Evolutionary conservation across 2,329 filamentous ascomycete species (phyloP).

Genomic region (Fusarium albidum): DNA sequence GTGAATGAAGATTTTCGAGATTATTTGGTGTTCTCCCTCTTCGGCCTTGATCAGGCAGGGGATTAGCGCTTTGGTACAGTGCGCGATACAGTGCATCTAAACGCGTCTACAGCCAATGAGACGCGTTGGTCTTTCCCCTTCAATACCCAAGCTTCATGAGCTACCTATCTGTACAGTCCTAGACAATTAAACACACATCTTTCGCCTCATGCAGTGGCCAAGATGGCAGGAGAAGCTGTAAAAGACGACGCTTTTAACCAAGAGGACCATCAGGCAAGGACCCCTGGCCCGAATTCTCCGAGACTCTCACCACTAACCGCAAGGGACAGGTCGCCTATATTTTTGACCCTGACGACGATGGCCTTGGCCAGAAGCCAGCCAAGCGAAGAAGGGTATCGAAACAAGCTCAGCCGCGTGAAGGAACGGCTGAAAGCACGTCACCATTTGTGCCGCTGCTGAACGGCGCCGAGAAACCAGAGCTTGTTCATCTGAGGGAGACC

Average conservation of each 20-base stretch:
- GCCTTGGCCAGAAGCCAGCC: slow-evolving; percentile 49
- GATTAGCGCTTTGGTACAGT: slow-evolving; percentile 25
- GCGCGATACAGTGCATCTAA: slow-evolving; percentile 17
- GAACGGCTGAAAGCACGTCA: slow-evolving; percentile 28
- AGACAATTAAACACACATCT: background rate
- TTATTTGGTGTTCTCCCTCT: no score
- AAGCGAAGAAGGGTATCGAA: slow-evolving; percentile 66
- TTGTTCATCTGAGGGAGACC: slow-evolving; percentile 61
- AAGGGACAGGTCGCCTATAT: slow-evolving; percentile 65
- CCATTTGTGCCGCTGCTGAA: slow-evolving; percentile 63
- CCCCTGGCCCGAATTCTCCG: background rate
- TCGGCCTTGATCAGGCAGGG: no score
- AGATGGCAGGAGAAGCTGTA: slow-evolving; percentile 37
- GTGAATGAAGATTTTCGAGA: background rate
- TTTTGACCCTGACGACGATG: slow-evolving; percentile 61
- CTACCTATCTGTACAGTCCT: slow-evolving; percentile 8
- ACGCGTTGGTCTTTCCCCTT: slow-evolving; percentile 32
- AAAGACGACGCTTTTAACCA: slow-evolving; percentile 44
- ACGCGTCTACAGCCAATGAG: slow-evolving; percentile 19
- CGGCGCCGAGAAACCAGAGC: slow-evolving; percentile 59
- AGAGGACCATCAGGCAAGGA: slow-evolving; percentile 55
- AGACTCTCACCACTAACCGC: slow-evolving; percentile 20
- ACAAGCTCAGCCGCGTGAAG: slow-evolving; percentile 39
- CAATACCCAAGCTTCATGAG: slow-evolving; percentile 17
- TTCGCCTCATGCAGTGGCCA: background rate